Evolutionary conservation across 371 early-diverging fungal species (phyloP).

Genomic region (Actinomortierella ambigua): DNA sequence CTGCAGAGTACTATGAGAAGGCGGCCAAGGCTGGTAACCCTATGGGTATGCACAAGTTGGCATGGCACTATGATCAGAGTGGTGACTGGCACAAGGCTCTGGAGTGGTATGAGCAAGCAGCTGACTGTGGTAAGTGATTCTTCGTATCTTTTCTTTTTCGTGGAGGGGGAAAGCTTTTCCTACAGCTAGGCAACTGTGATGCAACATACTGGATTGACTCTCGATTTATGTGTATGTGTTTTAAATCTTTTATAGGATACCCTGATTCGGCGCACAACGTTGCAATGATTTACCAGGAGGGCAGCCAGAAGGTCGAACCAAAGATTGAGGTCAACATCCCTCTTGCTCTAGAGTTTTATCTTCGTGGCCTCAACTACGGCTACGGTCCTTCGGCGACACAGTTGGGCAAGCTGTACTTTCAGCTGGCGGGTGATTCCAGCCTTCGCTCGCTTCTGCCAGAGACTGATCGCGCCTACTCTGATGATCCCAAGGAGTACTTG

Average conservation of each 20-base stretch:
- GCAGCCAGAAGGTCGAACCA: constrained; percentile 41
- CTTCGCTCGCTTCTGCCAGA: constrained; percentile 27
- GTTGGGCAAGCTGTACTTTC: constrained; percentile 31
- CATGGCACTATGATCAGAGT: constrained; percentile 55
- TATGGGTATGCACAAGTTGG: constrained; percentile 66
- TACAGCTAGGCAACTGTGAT: too few species aligned
- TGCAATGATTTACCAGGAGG: constrained; percentile 62
- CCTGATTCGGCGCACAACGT: constrained; percentile 68
- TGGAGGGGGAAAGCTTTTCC: too few species aligned
- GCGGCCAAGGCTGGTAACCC: constrained; percentile 61
- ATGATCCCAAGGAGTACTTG: constrained; percentile 58
- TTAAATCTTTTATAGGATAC: constrained; percentile 45
- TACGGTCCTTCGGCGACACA: constrained; percentile 58
- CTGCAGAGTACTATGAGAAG: constrained; percentile 56
- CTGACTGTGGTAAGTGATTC: constrained; percentile 51
- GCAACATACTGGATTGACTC: too few species aligned
- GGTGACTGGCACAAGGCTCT: constrained; percentile 52
- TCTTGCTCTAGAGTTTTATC: constrained; percentile 53
- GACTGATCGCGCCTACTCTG: constrained; percentile 13
- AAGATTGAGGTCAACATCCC: constrained; percentile 52
- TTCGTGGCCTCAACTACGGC: constrained; percentile 57
- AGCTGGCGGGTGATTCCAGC: constrained; percentile 19
- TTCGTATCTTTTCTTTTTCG: neutral
- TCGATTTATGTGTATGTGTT: too few species aligned
- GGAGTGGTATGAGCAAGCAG: constrained; percentile 56